These are phyloP conservation scores for Drosera capensis DNA, from an alignment of 148 eudicot species.

Conservation along the genomic window DNA sequence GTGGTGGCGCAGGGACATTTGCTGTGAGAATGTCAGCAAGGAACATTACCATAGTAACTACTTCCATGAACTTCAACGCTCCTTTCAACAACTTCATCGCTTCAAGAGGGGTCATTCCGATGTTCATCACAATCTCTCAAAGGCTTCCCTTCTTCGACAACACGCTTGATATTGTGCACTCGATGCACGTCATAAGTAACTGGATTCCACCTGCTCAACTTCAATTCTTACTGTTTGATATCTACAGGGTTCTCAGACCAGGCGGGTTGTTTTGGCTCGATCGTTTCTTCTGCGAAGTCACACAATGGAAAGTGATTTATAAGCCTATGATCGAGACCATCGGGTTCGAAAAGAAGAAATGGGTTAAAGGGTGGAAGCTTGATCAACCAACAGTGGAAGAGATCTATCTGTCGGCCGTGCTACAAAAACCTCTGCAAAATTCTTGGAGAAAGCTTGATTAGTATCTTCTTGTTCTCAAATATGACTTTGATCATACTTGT, in stretches of 20 bases:
- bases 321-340: neutral
- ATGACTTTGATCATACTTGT: too few species aligned
- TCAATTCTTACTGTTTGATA: conserved; percentile 22
- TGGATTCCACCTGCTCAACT: conserved; percentile 24
- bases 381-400: too few species aligned
- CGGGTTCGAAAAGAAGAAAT: too few species aligned
- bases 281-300: conserved; percentile 20
- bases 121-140: conserved; percentile 24
- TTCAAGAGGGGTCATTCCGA: conserved; percentile 21
- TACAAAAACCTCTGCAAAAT: too few species aligned
- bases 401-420: too few species aligned
- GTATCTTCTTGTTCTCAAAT: too few species aligned
- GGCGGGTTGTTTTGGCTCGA: conserved; percentile 37
- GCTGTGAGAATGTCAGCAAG: conserved; percentile 29
- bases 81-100: conserved; percentile 30
- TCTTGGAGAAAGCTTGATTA: too few species aligned
- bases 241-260: too few species aligned
- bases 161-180: too few species aligned
- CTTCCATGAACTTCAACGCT: conserved; percentile 26
- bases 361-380: too few species aligned
- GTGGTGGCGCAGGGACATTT: too few species aligned
- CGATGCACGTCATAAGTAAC: conserved; percentile 31
- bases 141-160: conserved; percentile 33
- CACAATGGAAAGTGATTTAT: neutral
- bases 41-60: conserved; percentile 26